Evolutionary conservation across 2,329 filamentous ascomycete species (phyloP), one percentile per base, ranked within the genome.

Genomic region (Talaromyces piceae): DNA sequence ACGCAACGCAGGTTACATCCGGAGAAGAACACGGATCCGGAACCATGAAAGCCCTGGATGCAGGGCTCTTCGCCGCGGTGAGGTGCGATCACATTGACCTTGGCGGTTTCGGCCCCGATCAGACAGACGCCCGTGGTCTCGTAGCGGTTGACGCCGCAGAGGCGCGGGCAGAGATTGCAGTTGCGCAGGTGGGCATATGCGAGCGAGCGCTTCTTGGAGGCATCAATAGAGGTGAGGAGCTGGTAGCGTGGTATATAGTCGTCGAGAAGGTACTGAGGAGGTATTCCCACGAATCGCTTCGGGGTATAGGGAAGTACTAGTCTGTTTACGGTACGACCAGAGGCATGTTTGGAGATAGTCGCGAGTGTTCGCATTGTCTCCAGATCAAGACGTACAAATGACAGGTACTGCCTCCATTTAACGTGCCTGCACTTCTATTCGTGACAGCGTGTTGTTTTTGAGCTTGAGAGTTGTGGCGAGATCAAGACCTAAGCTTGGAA

Each of bases 21-120:
- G 6, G 80, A 84, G 73, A 93, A 91, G 70, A 91, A 91, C 33
- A 94, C 87, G 6, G 83, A 81, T 11, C 88, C 88, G 54, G 83
- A 88, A 11, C 88, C 88, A 65, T 88, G 81, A 61, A 88, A 86
- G 4, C 88, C 87, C 67, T 93, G 87, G 16, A 94, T 81, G 64
- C 87, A 93, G 0, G 88, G 86, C 65, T 94, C 81, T 74, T 91
- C 87, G 41, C 87, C 88, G 65, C 91, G 91, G 68, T 93, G 88
- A 47, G 88, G 88, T 52, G 87, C 88, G 57, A 94, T 88, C 6
- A 87, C 87, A 64, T 88, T 90, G 58, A 93, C 87, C 61, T 88
- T 89, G 51, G 82, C 86, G 44, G 78, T 84, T 53, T 84, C 78
- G 1, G 77, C 77, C 12, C 87, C 87, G 58, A 93, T 86, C 53